phyloP scores from a whole-genome alignment of 169 alveolate genomes.

The Perkinsus olseni region DNA sequence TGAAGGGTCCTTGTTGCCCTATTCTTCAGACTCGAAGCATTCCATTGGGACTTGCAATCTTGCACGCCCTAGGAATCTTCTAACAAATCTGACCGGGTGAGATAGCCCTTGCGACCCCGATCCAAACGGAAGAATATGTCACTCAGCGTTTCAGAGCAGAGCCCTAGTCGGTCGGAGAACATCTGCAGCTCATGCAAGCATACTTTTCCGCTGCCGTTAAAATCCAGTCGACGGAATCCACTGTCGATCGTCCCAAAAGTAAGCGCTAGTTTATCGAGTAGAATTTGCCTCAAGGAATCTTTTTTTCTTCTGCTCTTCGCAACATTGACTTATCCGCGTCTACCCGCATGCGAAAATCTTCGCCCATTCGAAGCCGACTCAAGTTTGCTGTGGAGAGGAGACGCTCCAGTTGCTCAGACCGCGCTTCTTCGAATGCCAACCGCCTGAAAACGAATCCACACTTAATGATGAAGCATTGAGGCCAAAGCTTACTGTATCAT shows the following conservation, averaged over 20 bases:
- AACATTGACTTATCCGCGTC: neutral
- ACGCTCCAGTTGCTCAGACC: neutral
- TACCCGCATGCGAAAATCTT: neutral
- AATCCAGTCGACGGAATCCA: neutral
- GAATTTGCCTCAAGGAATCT: neutral
- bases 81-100: neutral
- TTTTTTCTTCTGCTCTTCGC: neutral
- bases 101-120: neutral
- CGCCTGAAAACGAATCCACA: neutral
- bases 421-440: neutral
- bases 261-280: neutral
- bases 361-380: neutral
- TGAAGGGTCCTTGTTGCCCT: no score
- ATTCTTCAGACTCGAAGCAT: no score
- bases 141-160: neutral
- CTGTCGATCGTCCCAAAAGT: neutral
- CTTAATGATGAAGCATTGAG: neutral
- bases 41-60: no score
- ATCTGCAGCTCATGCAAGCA: neutral
- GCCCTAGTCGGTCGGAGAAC: neutral
- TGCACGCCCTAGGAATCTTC: neutral
- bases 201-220: neutral
- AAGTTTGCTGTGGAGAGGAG: neutral
- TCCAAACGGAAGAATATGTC: neutral
- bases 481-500: neutral